phyloP scores from a whole-genome alignment of 768 basidiomycete species.

The Trametes cinnabarina region DNA sequence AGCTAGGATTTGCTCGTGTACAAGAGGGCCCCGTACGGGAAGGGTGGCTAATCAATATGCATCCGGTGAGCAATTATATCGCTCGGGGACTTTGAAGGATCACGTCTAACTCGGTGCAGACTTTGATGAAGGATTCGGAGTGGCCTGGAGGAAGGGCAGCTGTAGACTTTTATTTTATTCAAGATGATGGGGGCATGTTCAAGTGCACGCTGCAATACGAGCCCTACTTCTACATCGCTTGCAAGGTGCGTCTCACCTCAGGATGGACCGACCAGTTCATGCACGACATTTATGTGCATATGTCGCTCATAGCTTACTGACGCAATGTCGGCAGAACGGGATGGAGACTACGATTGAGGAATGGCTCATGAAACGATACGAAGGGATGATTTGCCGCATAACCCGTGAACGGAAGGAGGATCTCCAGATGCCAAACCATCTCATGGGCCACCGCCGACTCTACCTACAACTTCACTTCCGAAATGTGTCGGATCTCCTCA shows the following conservation, averaged over 20 bases:
- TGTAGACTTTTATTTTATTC: slow-evolving; percentile 96
- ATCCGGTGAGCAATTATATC: slow-evolving; percentile 84
- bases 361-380: slow-evolving; percentile 92
- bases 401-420: slow-evolving; percentile 88
- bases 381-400: slow-evolving; percentile 79
- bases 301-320: neutral
- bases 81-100: too few species aligned
- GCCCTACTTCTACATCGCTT: slow-evolving; percentile 91
- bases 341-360: slow-evolving; percentile 91
- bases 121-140: slow-evolving; percentile 81
- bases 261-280: neutral
- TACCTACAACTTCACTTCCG: slow-evolving; percentile 88
- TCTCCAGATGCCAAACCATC: slow-evolving; percentile 91
- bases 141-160: slow-evolving; percentile 83
- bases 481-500: slow-evolving; percentile 89
- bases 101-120: too few species aligned
- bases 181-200: slow-evolving; percentile 96
- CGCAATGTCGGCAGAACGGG: slow-evolving; percentile 51
- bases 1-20: slow-evolving; percentile 80
- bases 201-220: slow-evolving; percentile 91
- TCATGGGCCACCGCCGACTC: slow-evolving; percentile 89
- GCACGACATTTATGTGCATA: too few species aligned
- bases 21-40: slow-evolving; percentile 76
- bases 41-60: slow-evolving; percentile 99
- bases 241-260: slow-evolving; percentile 62